Base-by-base conservation (phyloP, 192 early-diverging fungal species). In the Backusella mclennaniae region DNA sequence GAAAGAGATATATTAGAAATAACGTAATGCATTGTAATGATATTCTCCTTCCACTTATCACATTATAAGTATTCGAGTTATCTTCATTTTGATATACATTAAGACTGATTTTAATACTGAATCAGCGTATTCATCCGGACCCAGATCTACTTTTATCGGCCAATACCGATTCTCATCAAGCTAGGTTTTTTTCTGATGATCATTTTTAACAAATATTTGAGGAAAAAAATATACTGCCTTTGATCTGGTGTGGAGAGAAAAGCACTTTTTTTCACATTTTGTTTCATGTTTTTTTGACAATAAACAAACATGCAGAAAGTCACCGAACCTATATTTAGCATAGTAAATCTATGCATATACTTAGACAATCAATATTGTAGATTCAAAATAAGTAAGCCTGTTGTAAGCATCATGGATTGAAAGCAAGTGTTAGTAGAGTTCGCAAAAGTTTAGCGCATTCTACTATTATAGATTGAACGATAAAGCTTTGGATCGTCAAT, bases 91-190 rank as follows among this genome's bases (percentile, higher is more conserved):
- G 3, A 71, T 29, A 49, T 71, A 49, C 6, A 71, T 49, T 29
- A 71, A 49, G 4, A 29, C 42, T 3, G 70, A 71, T 35, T 49
- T 71, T n/a, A 71, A 49, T 6, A 71, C 29, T 4, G 70, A 71
- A n/a, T 71, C 42, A 19, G 23, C 23, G 26, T 71, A 71, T 17
- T 71, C 70, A 7, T 31, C 70, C 0, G 41, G 12, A 15, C 2
- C 42, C 70, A 71, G 17, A 31, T 71, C 36, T 4, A 49, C 42
- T 1, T 5, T 33, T 19, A 71, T 8, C 0, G 70, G 70, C 70
- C 70, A 71, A 33, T 49, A 71, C 1, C 70, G n/a, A 49, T 71
- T 41, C 33, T 33, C 33, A 49, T n/a, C 4, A n/a, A 4, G 17
- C 46, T 21, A 7, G 19, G 19, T 7, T 44, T 14, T 44, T 14